Evolutionary conservation across 805 yeast genomes (phyloP), one percentile per base, ranked within the genome.

Genomic region (Zygoascus flipseniorum): DNA sequence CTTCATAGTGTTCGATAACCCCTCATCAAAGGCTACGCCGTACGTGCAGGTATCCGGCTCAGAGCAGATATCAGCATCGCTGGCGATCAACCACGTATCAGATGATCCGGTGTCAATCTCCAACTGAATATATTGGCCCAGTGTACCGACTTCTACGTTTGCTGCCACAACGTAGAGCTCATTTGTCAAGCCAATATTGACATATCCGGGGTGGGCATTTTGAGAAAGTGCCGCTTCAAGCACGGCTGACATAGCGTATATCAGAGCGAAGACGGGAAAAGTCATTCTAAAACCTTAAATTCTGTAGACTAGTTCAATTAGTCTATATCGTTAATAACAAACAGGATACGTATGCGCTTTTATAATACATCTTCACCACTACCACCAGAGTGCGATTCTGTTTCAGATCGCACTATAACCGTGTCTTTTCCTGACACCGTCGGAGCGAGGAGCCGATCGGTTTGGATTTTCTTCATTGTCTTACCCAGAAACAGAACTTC

Each of bases 21-120:
- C 31, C 13, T 32, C 26, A 31, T 51, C 31, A 32, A 39, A 56
- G 13, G 55, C 48, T 3, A 52, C 52, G 13, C 31, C 51, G 26
- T 47, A 37, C 13, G 44, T 23, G 19, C 43, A 31, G 31, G 52
- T 48, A 6, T 50, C 55, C 23, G 51, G 51, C 6, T 32, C 20
- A 14, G 19, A 13, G 26, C 52, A 49, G 11, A 49, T 11, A 37
- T 47, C 41, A 5, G 41, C 35, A 18, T 55, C 56, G 20, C 68
- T 58, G 45, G 70, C 67, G 57, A 67, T 70, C 9, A 76, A 71
- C 80, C 80, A 77, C 26, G 76, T 62, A 54, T 76, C 79, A 0
- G 77, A 69, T 5, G 79, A 75, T 2, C 81, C 82, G 2, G 80
- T 75, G 58, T 77, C 82, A 35, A 77, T 57, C 31, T 70, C 61